These are phyloP conservation scores for Teunomyces gatunensis DNA, from an alignment of 805 yeast genomes.

Conservation along the genomic window DNA sequence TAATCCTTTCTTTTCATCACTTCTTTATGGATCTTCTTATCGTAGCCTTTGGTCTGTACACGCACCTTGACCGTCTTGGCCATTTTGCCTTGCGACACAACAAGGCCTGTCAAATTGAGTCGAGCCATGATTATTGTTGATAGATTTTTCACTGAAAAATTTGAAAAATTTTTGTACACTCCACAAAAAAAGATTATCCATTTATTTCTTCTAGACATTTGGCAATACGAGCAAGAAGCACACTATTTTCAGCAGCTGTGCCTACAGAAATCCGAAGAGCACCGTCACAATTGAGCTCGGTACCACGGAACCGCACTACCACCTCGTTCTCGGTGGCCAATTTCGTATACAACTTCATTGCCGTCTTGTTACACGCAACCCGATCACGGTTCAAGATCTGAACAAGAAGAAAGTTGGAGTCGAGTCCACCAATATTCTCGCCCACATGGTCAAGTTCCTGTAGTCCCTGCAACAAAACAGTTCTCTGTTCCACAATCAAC, in stretches of 20 bases:
- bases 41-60: constrained; percentile 73
- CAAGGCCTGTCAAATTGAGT: constrained; percentile 89
- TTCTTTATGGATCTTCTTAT: constrained; percentile 70
- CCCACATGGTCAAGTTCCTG: constrained; percentile 64
- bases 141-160: constrained; percentile 3
- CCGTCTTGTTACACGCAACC: constrained; percentile 63
- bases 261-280: constrained; percentile 87
- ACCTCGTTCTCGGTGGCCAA: constrained; percentile 74
- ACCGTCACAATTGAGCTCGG: constrained; percentile 85
- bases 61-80: constrained; percentile 92
- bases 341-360: constrained; percentile 60
- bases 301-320: constrained; percentile 90
- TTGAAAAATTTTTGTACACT: too few species aligned
- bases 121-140: constrained; percentile 60
- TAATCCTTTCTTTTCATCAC: constrained; percentile 76
- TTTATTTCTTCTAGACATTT: neutral
- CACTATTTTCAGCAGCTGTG: constrained; percentile 68
- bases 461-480: constrained; percentile 50
- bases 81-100: constrained; percentile 95
- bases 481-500: constrained; percentile 55
- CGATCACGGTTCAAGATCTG: constrained; percentile 65
- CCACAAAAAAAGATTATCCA: too few species aligned
- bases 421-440: constrained; percentile 74
- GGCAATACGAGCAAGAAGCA: constrained; percentile 50
- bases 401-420: constrained; percentile 80